phyloP scores from a whole-genome alignment of 768 basidiomycete genomes.

The Sarcodon sp. region DNA sequence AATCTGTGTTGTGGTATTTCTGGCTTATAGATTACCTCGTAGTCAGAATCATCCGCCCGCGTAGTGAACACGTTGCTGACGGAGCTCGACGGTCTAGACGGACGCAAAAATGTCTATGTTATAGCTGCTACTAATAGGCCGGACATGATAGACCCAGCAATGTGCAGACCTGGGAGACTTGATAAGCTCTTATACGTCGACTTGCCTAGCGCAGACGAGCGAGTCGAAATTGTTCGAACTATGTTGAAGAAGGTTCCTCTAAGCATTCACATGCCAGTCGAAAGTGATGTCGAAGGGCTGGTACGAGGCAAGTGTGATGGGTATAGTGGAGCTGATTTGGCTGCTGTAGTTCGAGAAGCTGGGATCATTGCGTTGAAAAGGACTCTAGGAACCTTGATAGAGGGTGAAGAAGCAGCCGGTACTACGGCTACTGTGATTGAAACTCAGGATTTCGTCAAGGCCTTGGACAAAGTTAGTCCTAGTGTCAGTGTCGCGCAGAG shows the following conservation, averaged over 20 bases:
- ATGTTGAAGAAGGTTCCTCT: constrained; percentile 63
- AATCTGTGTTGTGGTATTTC: not conserved
- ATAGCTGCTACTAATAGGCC: constrained; percentile 93
- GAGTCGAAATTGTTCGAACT: constrained; percentile 76
- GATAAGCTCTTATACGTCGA: constrained; percentile 94
- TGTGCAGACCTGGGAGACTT: constrained; percentile 92
- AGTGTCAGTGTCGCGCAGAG: constrained; percentile 78
- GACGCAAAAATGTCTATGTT: constrained; percentile 80
- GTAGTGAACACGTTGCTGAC: constrained; percentile 92
- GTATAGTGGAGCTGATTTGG: constrained; percentile 87
- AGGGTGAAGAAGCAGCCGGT: constrained; percentile 36
- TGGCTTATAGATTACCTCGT: constrained; percentile 5
- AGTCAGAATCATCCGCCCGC: constrained; percentile 89
- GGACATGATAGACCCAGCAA: constrained; percentile 96
- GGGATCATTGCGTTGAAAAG: constrained; percentile 73
- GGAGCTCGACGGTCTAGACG: constrained; percentile 86
- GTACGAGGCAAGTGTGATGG: constrained; percentile 62
- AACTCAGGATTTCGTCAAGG: constrained; percentile 56
- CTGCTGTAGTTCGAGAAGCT: constrained; percentile 79
- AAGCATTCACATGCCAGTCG: constrained; percentile 6
- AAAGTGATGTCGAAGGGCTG: constrained; percentile 25
- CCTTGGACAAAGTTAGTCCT: constrained; percentile 72
- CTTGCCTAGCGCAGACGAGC: constrained; percentile 59
- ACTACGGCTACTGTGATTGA: constrained; percentile 33
- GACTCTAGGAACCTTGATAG: constrained; percentile 43